These are phyloP conservation scores for Trypanosoma caninum DNA, from an alignment of 208 protist species.

Conservation along the genomic window DNA sequence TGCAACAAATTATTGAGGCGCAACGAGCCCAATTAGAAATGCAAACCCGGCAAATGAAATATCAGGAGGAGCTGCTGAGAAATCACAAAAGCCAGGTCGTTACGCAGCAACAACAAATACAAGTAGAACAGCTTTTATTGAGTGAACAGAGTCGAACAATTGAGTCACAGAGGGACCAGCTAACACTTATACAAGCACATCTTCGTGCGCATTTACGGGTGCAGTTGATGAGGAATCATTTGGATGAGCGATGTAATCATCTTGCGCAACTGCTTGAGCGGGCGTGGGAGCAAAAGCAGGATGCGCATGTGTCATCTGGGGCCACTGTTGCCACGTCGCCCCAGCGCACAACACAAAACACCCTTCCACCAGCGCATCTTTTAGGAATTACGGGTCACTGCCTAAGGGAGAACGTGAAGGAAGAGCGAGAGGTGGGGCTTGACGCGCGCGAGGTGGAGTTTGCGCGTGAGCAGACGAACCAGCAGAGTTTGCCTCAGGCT, in stretches of 20 bases:
- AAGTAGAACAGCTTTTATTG: constrained; percentile 65
- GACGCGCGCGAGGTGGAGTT: background rate
- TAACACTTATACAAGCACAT: constrained; percentile 56
- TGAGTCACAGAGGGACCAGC: constrained; percentile 59
- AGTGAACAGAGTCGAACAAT: constrained; percentile 71
- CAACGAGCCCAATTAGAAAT: constrained; percentile 59
- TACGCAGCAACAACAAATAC: constrained; percentile 61
- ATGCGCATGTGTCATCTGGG: background rate
- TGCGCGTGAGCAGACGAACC: too few relatives aligned
- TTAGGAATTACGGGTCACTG: constrained; percentile 11
- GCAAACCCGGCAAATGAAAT: constrained; percentile 43
- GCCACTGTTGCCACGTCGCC: background rate
- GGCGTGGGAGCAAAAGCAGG: constrained; percentile 2
- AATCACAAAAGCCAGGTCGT: constrained; percentile 45
- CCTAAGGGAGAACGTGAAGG: background rate
- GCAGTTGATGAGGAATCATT: constrained; percentile 11
- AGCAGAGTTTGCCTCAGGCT: too few relatives aligned
- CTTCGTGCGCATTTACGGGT: constrained; percentile 39
- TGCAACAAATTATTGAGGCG: constrained; percentile 84
- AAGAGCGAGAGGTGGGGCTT: background rate
- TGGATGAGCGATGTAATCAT: constrained; percentile 25
- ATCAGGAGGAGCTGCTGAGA: constrained; percentile 43
- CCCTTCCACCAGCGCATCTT: constrained; percentile 12
- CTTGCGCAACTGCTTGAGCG: constrained; percentile 12
- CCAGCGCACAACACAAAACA: background rate